Conservation (phyloP, 169 alveolate species). For the Plasmodium malariae region DNA sequence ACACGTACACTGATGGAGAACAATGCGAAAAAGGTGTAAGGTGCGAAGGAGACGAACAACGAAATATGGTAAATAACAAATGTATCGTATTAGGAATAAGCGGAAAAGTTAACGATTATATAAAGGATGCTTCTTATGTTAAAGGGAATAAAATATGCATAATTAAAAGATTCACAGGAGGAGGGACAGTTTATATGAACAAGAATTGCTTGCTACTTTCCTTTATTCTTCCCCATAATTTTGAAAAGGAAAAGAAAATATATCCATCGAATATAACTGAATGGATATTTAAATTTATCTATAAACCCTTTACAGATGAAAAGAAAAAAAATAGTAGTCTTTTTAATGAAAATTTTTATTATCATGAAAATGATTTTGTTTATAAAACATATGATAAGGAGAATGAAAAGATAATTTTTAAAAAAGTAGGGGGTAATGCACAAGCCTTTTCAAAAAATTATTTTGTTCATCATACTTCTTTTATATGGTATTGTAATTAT, state of each 20-base stretch:
- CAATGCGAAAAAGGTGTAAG: not conserved
- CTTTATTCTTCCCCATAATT: conserved; percentile 78
- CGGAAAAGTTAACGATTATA: conserved; percentile 77
- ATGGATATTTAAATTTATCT: conserved; percentile 44
- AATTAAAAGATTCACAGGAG: conserved; percentile 85
- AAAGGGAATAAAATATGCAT: conserved; percentile 51
- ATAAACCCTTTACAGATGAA: not conserved
- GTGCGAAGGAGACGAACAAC: no score
- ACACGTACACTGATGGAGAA: conserved; percentile 6
- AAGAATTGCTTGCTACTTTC: conserved; percentile 76
- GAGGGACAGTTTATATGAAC: conserved; percentile 85
- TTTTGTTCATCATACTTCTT: conserved; percentile 86
- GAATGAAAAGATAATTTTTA: conserved; percentile 2
- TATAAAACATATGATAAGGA: not conserved
- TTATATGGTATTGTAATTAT: conserved; percentile 80
- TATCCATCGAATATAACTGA: conserved; percentile 59
- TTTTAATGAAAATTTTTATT: conserved; percentile 22
- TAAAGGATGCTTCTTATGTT: conserved; percentile 77
- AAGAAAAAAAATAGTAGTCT: not conserved
- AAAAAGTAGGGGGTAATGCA: conserved; percentile 87
- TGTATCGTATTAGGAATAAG: conserved; percentile 82
- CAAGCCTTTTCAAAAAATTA: conserved; percentile 81
- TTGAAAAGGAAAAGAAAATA: conserved; percentile 37
- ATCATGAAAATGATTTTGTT: conserved; percentile 24
- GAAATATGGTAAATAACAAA: conserved; percentile 16